Percentiles rank a stretch among this genome's conserved stretches.
phyloP scores from a whole-genome alignment of 139 green algal genomes.

The Asterochloris erici region DNA sequence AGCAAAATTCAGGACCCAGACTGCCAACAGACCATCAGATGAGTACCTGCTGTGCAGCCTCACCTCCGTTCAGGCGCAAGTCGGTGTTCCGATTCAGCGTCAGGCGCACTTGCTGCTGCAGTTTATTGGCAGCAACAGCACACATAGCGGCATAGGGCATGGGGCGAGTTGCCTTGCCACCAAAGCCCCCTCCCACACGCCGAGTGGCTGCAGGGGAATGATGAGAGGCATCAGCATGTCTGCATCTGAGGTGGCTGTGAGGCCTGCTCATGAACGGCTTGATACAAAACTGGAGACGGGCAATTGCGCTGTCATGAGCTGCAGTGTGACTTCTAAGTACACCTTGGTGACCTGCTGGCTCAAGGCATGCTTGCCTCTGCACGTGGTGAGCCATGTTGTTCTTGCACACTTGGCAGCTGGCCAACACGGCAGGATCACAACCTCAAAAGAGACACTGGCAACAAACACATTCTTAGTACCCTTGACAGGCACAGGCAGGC shows the following conservation, averaged over 20 bases:
- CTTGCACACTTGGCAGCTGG: neutral
- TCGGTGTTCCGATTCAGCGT: slow-evolving; percentile 27
- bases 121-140: slow-evolving; percentile 41
- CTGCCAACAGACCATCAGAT: no score
- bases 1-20: no score
- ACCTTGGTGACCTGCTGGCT: neutral
- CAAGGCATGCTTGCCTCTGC: no score
- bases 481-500: neutral
- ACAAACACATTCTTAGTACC: neutral
- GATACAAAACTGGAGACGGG: no score
- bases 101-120: slow-evolving; percentile 26
- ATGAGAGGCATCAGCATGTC: no score
- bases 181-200: slow-evolving; percentile 64
- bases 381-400: neutral
- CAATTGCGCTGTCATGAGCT: no score
- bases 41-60: neutral
- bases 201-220: slow-evolving; percentile 20
- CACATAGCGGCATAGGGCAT: slow-evolving; percentile 37
- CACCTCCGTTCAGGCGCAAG: slow-evolving; percentile 28
- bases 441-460: neutral
- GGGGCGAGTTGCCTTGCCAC: slow-evolving; percentile 55
- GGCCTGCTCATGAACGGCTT: no score
- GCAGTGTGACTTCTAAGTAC: neutral
- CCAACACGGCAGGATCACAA: neutral
- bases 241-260: no score